phyloP scores from a whole-genome alignment of 805 yeast genomes.

The Millerago galiae region DNA sequence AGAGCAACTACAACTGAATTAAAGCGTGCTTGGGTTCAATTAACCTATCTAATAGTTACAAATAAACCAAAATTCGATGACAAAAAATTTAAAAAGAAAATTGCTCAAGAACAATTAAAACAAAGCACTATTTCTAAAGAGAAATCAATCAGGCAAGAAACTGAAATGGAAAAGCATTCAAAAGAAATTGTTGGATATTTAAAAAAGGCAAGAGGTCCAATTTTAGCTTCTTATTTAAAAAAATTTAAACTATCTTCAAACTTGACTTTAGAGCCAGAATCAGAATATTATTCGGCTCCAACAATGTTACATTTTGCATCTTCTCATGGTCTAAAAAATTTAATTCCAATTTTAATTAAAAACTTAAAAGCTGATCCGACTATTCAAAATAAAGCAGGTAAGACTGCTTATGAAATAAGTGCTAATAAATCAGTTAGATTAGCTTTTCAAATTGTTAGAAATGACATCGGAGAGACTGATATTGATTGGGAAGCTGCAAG shows the following conservation, averaged over 20 bases:
- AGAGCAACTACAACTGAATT: conserved; percentile 81
- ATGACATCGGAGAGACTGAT: conserved; percentile 57
- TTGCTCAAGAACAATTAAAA: conserved; percentile 26
- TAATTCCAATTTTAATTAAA: conserved; percentile 54
- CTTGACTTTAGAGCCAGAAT: conserved; percentile 48
- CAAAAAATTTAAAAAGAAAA: conserved; percentile 22
- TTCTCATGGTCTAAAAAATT: conserved; percentile 55
- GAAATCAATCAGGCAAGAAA: conserved; percentile 15
- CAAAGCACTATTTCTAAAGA: conserved; percentile 21
- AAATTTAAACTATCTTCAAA: conserved; percentile 50
- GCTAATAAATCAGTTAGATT: conserved; percentile 37
- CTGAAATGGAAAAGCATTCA: conserved; percentile 45
- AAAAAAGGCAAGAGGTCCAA: conserved; percentile 73
- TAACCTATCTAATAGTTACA: conserved; percentile 51
- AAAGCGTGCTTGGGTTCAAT: conserved; percentile 75
- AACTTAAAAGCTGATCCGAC: conserved; percentile 70
- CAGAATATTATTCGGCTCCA: conserved; percentile 51
- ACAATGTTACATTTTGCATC: conserved; percentile 78
- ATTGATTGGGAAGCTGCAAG: conserved; percentile 67
- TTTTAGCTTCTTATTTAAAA: conserved; percentile 54
- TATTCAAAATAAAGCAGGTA: conserved; percentile 42
- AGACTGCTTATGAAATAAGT: conserved; percentile 65
- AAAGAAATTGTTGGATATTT: conserved; percentile 51
- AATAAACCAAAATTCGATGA: conserved; percentile 45
- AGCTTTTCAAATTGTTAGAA: conserved; percentile 65